Percentiles rank a stretch among this genome's conserved stretches.
phyloP scores from a whole-genome alignment of 371 early-diverging fungal genomes.

The Parasitella parasitica region DNA sequence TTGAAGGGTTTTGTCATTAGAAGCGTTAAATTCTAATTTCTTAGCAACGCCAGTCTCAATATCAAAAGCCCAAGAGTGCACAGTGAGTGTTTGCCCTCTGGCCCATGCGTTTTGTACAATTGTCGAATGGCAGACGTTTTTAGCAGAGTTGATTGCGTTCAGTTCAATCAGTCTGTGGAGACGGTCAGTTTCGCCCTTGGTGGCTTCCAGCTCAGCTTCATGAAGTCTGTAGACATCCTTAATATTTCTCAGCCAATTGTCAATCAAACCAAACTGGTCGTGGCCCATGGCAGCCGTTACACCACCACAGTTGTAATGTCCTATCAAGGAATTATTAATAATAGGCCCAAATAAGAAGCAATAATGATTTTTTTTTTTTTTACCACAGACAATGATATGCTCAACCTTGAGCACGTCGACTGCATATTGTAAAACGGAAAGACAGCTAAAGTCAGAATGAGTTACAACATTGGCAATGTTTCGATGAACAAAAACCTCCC shows the following conservation, averaged over 20 bases:
- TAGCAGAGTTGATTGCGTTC: constrained; percentile 76
- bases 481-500: constrained; percentile 93
- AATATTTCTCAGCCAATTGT: constrained; percentile 83
- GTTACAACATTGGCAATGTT: constrained; percentile 94
- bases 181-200: constrained; percentile 40
- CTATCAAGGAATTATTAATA: constrained; percentile 10
- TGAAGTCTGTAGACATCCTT: constrained; percentile 73
- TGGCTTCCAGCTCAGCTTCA: constrained; percentile 45
- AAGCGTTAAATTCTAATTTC: constrained; percentile 12
- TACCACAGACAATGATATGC: constrained; percentile 89
- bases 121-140: constrained; percentile 71
- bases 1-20: not conserved
- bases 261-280: constrained; percentile 74
- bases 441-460: constrained; percentile 74
- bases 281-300: constrained; percentile 70
- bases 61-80: constrained; percentile 88
- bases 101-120: constrained; percentile 87
- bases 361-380: not conserved
- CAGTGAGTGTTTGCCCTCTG: constrained; percentile 68
- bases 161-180: constrained; percentile 64
- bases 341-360: not conserved
- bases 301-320: constrained; percentile 91
- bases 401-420: constrained; percentile 89
- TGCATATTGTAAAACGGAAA: constrained; percentile 92
- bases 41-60: constrained; percentile 53